Evolutionary conservation across 2,329 filamentous ascomycete species (phyloP).

Genomic region (Cercospora beticola): DNA sequence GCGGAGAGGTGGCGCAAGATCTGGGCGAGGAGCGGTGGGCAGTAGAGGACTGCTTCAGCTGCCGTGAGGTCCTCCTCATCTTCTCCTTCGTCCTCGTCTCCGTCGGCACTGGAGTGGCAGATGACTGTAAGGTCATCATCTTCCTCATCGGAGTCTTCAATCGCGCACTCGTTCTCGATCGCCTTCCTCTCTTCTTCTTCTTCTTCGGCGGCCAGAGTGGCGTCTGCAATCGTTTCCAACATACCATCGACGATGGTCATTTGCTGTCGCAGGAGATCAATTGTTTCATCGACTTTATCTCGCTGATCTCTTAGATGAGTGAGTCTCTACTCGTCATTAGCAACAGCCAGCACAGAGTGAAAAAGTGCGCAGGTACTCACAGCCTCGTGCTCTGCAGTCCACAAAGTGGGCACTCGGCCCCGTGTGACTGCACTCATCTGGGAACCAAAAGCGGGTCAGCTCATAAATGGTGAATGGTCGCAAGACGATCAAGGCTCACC

Average conservation of each 20-base stretch:
- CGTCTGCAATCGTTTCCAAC: neutral
- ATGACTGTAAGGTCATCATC: neutral
- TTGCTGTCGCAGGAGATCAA: neutral
- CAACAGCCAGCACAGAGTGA: neutral
- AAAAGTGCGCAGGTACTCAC: neutral
- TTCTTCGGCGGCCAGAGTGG: neutral
- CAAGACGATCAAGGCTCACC: neutral
- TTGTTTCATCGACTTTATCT: neutral
- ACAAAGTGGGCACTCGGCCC: neutral
- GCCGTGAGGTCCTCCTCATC: neutral
- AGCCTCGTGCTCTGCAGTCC: neutral
- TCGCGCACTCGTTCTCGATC: neutral
- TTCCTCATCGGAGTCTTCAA: neutral
- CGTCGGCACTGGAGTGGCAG: neutral
- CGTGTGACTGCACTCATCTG: neutral
- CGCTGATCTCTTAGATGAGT: neutral
- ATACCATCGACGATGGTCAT: neutral
- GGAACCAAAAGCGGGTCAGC: neutral
- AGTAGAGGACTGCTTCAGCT: neutral
- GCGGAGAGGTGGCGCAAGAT: neutral
- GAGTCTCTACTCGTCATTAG: neutral
- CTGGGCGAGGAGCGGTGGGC: neutral
- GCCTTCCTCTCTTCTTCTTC: neutral
- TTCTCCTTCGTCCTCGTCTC: neutral
- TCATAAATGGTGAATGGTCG: neutral